Conservation (phyloP, 345 rosid species). For the Adansonia digitata region DNA sequence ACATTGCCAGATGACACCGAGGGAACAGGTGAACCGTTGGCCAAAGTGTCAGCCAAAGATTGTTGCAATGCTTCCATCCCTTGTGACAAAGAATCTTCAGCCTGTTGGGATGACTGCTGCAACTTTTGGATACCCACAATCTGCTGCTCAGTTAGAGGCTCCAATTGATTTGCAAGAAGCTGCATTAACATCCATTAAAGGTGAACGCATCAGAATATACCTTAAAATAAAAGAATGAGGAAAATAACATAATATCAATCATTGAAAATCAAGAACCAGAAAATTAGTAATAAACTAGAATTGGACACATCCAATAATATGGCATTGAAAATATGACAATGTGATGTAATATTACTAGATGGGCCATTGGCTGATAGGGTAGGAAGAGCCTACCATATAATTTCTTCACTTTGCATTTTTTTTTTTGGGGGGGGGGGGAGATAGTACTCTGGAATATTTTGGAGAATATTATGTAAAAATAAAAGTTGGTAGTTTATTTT, state of each 20-base stretch:
- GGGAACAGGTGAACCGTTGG: conserved; percentile 59
- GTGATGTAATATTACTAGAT: too few relatives aligned
- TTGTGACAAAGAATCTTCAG: conserved; percentile 94
- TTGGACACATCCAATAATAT: too few relatives aligned
- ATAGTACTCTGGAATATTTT: too few relatives aligned
- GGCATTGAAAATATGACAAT: too few relatives aligned
- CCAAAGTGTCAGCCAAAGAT: conserved; percentile 48
- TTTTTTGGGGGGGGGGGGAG: too few relatives aligned
- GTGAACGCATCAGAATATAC: neutral
- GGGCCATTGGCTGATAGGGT: too few relatives aligned
- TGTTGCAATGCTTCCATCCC: conserved; percentile 74
- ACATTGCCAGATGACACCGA: conserved; percentile 37
- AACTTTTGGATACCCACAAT: conserved; percentile 52
- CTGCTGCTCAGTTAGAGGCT: conserved; percentile 89
- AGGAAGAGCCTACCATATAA: too few relatives aligned
- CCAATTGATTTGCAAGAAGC: conserved; percentile 80
- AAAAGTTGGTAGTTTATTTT: too few relatives aligned
- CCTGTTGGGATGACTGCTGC: conserved; percentile 92
- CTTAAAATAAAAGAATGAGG: neutral
- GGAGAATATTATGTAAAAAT: too few relatives aligned
- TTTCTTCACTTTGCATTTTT: too few relatives aligned
- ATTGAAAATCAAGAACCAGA: neutral
- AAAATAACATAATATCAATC: neutral
- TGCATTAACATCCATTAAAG: conserved; percentile 25
- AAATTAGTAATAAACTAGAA: too few relatives aligned